These are phyloP conservation scores for Nemania bipapillata DNA, from an alignment of 2,329 filamentous ascomycete genomes.

Conservation along the genomic window DNA sequence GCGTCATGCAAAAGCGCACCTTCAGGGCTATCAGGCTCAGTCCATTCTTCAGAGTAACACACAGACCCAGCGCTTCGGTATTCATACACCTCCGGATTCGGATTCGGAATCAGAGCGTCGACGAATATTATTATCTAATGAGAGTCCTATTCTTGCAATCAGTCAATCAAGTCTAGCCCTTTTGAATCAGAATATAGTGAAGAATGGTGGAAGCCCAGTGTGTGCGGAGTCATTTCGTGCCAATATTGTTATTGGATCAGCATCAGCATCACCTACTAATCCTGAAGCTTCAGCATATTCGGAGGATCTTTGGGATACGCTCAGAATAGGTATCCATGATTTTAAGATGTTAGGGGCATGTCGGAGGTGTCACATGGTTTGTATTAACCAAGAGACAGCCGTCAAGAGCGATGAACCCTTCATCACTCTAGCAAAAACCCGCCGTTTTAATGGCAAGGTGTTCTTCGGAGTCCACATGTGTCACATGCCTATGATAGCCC, in stretches of 20 bases:
- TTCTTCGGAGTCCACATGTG: slow-evolving; percentile 88
- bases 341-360: slow-evolving; percentile 85
- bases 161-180: slow-evolving; percentile 81
- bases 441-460: slow-evolving; percentile 83
- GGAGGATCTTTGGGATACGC: slow-evolving; percentile 79
- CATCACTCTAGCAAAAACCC: slow-evolving; percentile 85
- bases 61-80: slow-evolving; percentile 65
- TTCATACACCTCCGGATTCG: slow-evolving; percentile 68
- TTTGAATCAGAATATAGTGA: slow-evolving; percentile 77
- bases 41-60: slow-evolving; percentile 50
- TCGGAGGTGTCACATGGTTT: slow-evolving; percentile 94
- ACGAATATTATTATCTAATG: slow-evolving; percentile 86
- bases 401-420: slow-evolving; percentile 85
- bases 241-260: slow-evolving; percentile 80
- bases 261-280: neutral
- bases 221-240: slow-evolving; percentile 83
- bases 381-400: slow-evolving; percentile 85
- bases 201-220: slow-evolving; percentile 71
- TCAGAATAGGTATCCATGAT: slow-evolving; percentile 72
- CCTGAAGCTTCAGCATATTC: slow-evolving; percentile 69
- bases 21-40: slow-evolving; percentile 66
- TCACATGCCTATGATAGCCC: slow-evolving; percentile 51
- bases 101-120: slow-evolving; percentile 60
- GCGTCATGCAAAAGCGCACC: slow-evolving; percentile 77
- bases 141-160: slow-evolving; percentile 89